Evolutionary conservation across 371 early-diverging fungal species (phyloP), one percentile per base, ranked within the genome.

Genomic region (Lichtheimia ramosa): DNA sequence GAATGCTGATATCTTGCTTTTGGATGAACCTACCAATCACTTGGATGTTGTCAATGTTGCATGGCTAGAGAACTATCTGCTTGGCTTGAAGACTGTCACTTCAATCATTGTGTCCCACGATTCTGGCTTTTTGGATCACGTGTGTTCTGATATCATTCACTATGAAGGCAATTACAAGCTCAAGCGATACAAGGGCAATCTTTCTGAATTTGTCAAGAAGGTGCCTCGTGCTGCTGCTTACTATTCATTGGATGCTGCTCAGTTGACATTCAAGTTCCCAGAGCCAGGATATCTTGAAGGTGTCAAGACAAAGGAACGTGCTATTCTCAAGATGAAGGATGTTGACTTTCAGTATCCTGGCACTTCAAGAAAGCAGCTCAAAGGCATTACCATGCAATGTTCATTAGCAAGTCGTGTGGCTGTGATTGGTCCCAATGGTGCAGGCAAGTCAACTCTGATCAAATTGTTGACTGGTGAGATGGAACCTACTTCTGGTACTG

Each of bases 1-100:
- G 74, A 86, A 91, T 43, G 92, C 94, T 16, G 92, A 94, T 70
- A 88, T 95, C 56, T 71, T 95, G 60, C 71, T 95, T 43, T 73
- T 95, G 58, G 96, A 95, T 71, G 96, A 95, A 74, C 96, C 96
- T 40, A 95, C 95, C 34, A 93, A 95, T 75, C 94, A 93, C 74
- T 78, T 95, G 85, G 94, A 95, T 74, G 88, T 85, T 41, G 77
- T 71, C 58, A 91, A 92, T 70, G 87, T 91, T 51, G 84, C 83
- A 18, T 95, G 92, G 92, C 72, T 95, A n/a, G 91, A 92, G 64
- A 83, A 92, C 66, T 90, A 90, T 63, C 83, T 94, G 24, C 74
- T 80, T 58, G 77, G 82, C 51, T 82, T 86, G 58, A 82, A 83
- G 54, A 82, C 87, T 56, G 82, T 91, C 54, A 93, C 94, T 7